A percentile compares a stretch with the other conserved stretches of the same genome.
These are phyloP conservation scores for Diversispora eburnea DNA, from an alignment of 192 early-diverging fungal species.

Conservation along the genomic window DNA sequence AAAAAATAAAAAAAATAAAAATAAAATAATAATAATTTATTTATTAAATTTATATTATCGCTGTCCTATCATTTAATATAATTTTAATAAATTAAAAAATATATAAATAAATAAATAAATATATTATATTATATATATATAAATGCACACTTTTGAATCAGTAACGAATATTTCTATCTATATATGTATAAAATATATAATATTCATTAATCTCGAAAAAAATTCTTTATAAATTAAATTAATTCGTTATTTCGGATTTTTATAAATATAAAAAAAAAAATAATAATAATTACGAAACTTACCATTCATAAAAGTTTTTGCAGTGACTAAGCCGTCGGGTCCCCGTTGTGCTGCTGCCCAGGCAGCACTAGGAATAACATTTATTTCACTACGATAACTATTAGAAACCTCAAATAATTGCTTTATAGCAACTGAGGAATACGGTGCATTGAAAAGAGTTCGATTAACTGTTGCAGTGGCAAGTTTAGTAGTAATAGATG, in stretches of 20 bases:
- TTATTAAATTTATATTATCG: too few relatives aligned
- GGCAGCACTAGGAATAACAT: slow-evolving; percentile 15
- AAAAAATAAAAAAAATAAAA: not conserved
- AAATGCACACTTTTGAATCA: not conserved
- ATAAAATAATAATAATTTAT: not conserved
- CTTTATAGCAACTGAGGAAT: slow-evolving; percentile 42
- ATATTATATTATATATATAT: too few relatives aligned
- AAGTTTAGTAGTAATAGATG: slow-evolving; percentile 35
- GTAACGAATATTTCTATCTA: not conserved
- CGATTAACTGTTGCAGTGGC: slow-evolving; percentile 54
- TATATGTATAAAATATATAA: not conserved
- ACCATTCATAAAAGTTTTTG: slow-evolving; percentile 51
- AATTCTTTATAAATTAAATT: not conserved
- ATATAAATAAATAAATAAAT: too few relatives aligned
- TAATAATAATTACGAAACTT: slow-evolving; percentile 11
- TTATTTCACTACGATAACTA: slow-evolving; percentile 36
- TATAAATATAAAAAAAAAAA: not conserved
- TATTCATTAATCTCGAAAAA: too few relatives aligned
- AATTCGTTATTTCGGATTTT: not conserved
- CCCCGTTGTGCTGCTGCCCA: slow-evolving; percentile 32
- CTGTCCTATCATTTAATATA: too few relatives aligned
- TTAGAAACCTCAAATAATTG: slow-evolving; percentile 43
- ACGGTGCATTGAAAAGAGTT: slow-evolving; percentile 46
- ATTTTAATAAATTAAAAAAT: not conserved
- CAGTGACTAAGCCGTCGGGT: slow-evolving; percentile 35